A percentile compares a stretch with the other conserved stretches of the same genome.
These are phyloP conservation scores for Pulicaria dysenterica DNA, from an alignment of 129 eudicot species.

Conservation along the genomic window DNA sequence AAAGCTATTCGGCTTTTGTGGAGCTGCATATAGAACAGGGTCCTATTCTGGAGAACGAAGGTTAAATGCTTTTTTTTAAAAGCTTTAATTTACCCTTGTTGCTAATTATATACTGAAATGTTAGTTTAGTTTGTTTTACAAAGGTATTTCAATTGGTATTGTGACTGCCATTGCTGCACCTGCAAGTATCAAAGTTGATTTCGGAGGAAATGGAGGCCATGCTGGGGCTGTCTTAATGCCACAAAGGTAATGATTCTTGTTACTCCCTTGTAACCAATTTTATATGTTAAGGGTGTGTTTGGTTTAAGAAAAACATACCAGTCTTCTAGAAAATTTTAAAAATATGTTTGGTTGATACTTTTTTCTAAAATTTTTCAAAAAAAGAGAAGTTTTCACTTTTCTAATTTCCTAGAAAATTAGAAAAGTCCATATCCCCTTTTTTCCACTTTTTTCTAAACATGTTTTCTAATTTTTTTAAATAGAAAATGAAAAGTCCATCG, in stretches of 20 bases:
- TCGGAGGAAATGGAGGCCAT: conserved; percentile 97
- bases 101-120: neutral
- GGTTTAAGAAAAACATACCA: too few relatives aligned
- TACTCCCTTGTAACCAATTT: neutral
- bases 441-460: too few relatives aligned
- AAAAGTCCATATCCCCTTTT: too few relatives aligned
- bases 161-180: conserved; percentile 99
- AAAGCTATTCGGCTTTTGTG: conserved; percentile 77
- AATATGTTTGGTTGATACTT: too few relatives aligned
- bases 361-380: too few relatives aligned
- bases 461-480: too few relatives aligned
- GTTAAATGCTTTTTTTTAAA: conserved; percentile 32
- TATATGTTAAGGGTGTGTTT: neutral
- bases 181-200: conserved; percentile 90
- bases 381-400: too few relatives aligned
- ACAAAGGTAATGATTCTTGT: conserved; percentile 52
- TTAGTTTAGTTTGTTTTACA: conserved; percentile 10
- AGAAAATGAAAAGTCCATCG: too few relatives aligned
- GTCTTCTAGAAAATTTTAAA: too few relatives aligned
- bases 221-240: conserved; percentile 98
- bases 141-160: conserved; percentile 74
- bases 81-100: conserved; percentile 9
- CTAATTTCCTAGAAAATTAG: too few relatives aligned
- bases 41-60: conserved; percentile 89
- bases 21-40: conserved; percentile 99